phyloP scores from a whole-genome alignment of 106 monocot species.

The Amphibolis antarctica region DNA sequence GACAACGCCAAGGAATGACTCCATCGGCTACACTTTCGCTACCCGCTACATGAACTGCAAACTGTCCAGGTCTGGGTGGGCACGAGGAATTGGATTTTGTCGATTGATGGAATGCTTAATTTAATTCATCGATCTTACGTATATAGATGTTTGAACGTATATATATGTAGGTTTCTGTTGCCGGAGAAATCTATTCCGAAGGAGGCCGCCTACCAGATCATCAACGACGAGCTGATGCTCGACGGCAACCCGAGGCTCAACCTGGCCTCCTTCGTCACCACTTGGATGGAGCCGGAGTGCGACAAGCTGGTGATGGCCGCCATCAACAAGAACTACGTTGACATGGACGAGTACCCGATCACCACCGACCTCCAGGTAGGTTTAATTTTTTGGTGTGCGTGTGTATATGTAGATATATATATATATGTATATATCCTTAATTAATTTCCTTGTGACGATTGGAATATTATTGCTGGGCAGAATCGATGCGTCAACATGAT shows the following conservation, averaged over 20 bases:
- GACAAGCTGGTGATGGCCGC: constrained; percentile 41
- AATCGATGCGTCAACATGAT: constrained; percentile 65
- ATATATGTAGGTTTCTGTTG: constrained; percentile 15
- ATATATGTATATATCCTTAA: too few species aligned
- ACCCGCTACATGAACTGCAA: too few species aligned
- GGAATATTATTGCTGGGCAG: constrained; percentile 5
- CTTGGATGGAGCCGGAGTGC: constrained; percentile 60
- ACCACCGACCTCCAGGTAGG: constrained; percentile 48
- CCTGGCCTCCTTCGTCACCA: constrained; percentile 45
- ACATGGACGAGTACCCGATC: constrained; percentile 59
- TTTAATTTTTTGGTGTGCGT: background rate
- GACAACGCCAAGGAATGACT: too few species aligned
- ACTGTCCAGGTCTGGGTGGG: too few species aligned
- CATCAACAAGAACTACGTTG: constrained; percentile 53
- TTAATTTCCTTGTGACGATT: background rate
- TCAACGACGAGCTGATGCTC: constrained; percentile 47
- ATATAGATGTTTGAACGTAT: too few species aligned
- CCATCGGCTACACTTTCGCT: too few species aligned
- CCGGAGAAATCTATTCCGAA: constrained; percentile 31
- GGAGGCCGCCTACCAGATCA: constrained; percentile 57
- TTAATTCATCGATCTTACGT: too few species aligned
- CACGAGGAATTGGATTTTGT: too few species aligned
- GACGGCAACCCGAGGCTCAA: constrained; percentile 51
- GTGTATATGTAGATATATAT: background rate
- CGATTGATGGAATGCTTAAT: too few species aligned